Evolutionary conservation across 1,139 yeast genomes (phyloP).

Genomic region (Schwanniomyces etchellsii): DNA sequence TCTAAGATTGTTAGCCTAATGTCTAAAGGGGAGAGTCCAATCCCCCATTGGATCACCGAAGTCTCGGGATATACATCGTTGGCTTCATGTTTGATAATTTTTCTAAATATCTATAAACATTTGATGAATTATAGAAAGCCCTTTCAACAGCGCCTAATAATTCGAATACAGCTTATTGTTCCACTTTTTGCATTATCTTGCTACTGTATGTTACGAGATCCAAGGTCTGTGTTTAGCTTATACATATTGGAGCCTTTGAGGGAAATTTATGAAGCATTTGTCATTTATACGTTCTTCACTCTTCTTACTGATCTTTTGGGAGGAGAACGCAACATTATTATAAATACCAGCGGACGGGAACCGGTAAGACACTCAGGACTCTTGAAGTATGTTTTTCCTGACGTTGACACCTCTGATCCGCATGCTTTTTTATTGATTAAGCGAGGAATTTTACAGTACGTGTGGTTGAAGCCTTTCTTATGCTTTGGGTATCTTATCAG

Average conservation of each 20-base stretch:
- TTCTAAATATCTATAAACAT: slow-evolving; percentile 27
- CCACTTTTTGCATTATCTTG: slow-evolving; percentile 53
- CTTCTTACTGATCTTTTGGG: slow-evolving; percentile 80
- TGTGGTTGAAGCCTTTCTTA: slow-evolving; percentile 86
- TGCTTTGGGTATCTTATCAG: slow-evolving; percentile 52
- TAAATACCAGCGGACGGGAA: slow-evolving; percentile 64
- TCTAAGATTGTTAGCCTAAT: too few species aligned
- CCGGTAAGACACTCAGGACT: slow-evolving; percentile 74
- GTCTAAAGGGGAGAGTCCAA: too few species aligned
- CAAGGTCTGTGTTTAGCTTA: slow-evolving; percentile 29
- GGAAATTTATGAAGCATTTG: slow-evolving; percentile 94
- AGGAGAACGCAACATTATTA: slow-evolving; percentile 82
- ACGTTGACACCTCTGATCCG: slow-evolving; percentile 84
- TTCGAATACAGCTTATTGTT: slow-evolving; percentile 71
- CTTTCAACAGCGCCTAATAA: slow-evolving; percentile 76
- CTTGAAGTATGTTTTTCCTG: slow-evolving; percentile 40
- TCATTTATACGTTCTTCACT: slow-evolving; percentile 86
- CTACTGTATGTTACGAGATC: slow-evolving; percentile 45
- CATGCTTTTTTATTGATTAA: slow-evolving; percentile 69
- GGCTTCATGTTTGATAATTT: slow-evolving; percentile 27
- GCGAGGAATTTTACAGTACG: slow-evolving; percentile 86
- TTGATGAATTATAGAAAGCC: slow-evolving; percentile 77
- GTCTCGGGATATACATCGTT: slow-evolving; percentile 31
- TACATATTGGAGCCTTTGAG: slow-evolving; percentile 66
- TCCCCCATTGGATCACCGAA: slow-evolving; percentile 28